phyloP scores from a whole-genome alignment of 2,329 filamentous ascomycete genomes.

The Diplodia seriata region DNA sequence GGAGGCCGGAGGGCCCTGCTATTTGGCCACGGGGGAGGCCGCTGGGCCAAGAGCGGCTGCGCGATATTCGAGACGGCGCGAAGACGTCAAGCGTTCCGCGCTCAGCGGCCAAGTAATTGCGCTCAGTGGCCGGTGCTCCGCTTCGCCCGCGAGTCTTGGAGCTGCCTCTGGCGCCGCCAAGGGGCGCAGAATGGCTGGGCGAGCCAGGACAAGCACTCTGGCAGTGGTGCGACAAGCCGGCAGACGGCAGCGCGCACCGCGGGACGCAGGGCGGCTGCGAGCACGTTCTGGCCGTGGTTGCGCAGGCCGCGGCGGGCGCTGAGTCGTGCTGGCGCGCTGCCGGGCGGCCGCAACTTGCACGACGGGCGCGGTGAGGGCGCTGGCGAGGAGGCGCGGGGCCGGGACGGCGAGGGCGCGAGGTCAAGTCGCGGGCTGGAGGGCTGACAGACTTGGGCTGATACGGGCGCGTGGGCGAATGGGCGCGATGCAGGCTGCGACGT shows the following conservation, averaged over 20 bases:
- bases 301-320: neutral
- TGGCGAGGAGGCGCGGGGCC: constrained; percentile 1
- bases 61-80: constrained; percentile 30
- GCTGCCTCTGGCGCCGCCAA: constrained; percentile 18
- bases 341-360: neutral
- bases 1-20: constrained; percentile 23
- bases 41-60: constrained; percentile 30
- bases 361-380: constrained; percentile 21
- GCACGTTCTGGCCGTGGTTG: neutral
- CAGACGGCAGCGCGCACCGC: neutral
- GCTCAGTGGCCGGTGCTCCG: constrained; percentile 31
- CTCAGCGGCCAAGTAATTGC: constrained; percentile 33
- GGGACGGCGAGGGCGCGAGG: neutral
- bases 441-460: neutral
- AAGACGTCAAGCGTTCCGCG: constrained; percentile 26
- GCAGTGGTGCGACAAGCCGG: constrained; percentile 29
- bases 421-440: neutral
- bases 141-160: constrained; percentile 28
- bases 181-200: constrained; percentile 27
- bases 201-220: constrained; percentile 31
- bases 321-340: constrained; percentile 4
- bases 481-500: constrained; percentile 11
- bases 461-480: constrained; percentile 22
- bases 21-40: constrained; percentile 21
- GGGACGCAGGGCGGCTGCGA: neutral